A percentile compares a stretch with the other conserved stretches of the same genome.
These are phyloP conservation scores for Oryza coarctata DNA, from an alignment of 176 grass and related monocot genomes.

Conservation along the genomic window DNA sequence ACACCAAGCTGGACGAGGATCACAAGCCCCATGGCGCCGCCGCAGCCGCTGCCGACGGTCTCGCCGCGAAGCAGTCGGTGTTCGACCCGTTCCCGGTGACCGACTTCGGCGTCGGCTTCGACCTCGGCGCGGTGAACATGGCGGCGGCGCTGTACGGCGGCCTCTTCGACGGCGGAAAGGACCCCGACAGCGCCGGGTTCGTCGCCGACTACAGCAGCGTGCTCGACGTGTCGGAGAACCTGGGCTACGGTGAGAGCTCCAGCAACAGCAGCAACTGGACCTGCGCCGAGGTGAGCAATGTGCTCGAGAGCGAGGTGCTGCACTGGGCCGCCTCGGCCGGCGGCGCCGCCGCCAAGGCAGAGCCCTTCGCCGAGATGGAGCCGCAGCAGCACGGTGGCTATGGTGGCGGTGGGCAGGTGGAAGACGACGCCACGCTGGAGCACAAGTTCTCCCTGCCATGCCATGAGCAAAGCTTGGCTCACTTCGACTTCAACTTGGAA, in stretches of 20 bases:
- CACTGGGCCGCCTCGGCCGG: slow-evolving; percentile 42
- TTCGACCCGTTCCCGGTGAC: slow-evolving; percentile 75
- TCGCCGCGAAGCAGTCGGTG: slow-evolving; percentile 4
- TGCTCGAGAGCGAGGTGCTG: slow-evolving; percentile 55
- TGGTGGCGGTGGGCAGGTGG: background rate
- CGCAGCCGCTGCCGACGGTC: background rate
- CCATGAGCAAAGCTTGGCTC: slow-evolving; percentile 53
- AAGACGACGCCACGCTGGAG: slow-evolving; percentile 44
- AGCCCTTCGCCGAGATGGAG: slow-evolving; percentile 39
- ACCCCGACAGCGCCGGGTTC: slow-evolving; percentile 2
- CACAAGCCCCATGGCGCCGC: background rate
- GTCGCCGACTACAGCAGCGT: slow-evolving; percentile 61
- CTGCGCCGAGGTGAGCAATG: slow-evolving; percentile 41
- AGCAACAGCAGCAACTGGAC: slow-evolving; percentile 84
- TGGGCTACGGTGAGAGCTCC: slow-evolving; percentile 67
- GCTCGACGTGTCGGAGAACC: slow-evolving; percentile 70
- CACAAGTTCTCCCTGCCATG: slow-evolving; percentile 53
- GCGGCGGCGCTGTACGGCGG: slow-evolving; percentile 30
- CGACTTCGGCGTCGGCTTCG: slow-evolving; percentile 45
- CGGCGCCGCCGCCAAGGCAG: slow-evolving; percentile 15
- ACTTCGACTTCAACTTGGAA: slow-evolving; percentile 73
- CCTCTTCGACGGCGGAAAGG: slow-evolving; percentile 8
- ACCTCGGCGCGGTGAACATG: slow-evolving; percentile 5
- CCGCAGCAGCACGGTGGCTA: slow-evolving; percentile 20
- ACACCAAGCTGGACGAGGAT: background rate